Evolutionary conservation across 2,329 filamentous ascomycete genomes (phyloP).

Genomic region (Epichloe bromicola): DNA sequence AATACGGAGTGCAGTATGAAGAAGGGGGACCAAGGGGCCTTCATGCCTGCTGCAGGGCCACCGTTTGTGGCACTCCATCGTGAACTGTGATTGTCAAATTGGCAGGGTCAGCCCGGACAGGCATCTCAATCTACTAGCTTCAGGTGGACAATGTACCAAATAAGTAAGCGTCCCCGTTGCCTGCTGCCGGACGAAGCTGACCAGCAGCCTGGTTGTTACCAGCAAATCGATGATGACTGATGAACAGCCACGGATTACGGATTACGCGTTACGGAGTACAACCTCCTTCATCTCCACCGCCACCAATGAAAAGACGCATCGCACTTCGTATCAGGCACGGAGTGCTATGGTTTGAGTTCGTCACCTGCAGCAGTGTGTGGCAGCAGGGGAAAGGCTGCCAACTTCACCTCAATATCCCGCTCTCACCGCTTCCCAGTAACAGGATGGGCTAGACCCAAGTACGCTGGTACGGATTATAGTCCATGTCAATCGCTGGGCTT

Average conservation of each 20-base stretch:
- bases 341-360: background rate
- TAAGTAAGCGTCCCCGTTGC: background rate
- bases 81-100: background rate
- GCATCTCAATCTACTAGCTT: background rate
- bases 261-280: too few relatives aligned
- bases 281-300: too few relatives aligned
- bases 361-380: background rate
- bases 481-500: too few relatives aligned
- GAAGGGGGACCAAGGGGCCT: background rate
- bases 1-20: too few relatives aligned
- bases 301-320: too few relatives aligned
- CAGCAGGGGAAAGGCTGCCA: background rate
- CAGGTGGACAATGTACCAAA: background rate
- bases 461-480: too few relatives aligned
- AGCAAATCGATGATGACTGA: too few relatives aligned
- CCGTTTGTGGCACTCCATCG: background rate
- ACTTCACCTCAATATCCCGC: too few relatives aligned
- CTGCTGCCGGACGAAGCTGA: background rate
- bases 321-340: background rate
- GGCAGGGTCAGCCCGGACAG: background rate
- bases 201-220: background rate
- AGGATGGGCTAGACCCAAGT: too few relatives aligned
- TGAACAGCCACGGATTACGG: too few relatives aligned
- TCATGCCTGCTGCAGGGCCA: background rate
- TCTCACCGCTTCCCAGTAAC: too few relatives aligned